Base-by-base conservation (phyloP, 768 basidiomycete genomes). In the Mycena leptocephala region DNA sequence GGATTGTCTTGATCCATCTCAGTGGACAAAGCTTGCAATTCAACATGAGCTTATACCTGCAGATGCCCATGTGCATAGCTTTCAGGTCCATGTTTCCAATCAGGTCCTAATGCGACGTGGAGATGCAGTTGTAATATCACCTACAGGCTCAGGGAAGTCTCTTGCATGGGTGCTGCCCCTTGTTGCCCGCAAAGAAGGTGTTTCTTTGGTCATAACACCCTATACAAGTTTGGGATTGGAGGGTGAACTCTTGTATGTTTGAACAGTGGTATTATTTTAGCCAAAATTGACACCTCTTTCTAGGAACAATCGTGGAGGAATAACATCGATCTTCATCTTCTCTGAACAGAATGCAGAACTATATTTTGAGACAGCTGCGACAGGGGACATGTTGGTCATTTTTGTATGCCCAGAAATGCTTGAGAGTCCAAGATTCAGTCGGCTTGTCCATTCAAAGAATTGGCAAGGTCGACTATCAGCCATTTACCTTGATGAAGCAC, bases 361-460 rank as follows among this genome's bases (percentile, higher is more conserved):
- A 3, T 41, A 61, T 22, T 77, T 80, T 24, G 74, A 76, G 24
- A 22, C 56, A 16, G 70, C 77, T 3, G 79, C 79, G 3, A 11
- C 26, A 4, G 79, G 70, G 4, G 70, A 65, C 0, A 79, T 72
- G 70, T 63, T 66, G 5, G 71, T 82, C 1, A 30, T 81, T 16
- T 82, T 78, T 67, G 75, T 76, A 0, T 82, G 82, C 58, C 77
- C 78, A 1, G 82, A 81, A 56, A 82, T 81, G 81, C 78, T 81
- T 37, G 79, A 82, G 37, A 81, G 73, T 30, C 82, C 80, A 28
- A 20, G 71, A 1, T 71, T 80, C 65, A 79, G 77, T 0, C 61
- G 71, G 7, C 67, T 81, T n/a, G 32, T 81, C 8, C 69, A 80
- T 58, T 78, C 79, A 0, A 46, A 70, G 16, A 68, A 70, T 5